These are phyloP conservation scores for Phytophthora fragariaefolia DNA, from an alignment of 352 stramenopile genomes.

Conservation along the genomic window DNA sequence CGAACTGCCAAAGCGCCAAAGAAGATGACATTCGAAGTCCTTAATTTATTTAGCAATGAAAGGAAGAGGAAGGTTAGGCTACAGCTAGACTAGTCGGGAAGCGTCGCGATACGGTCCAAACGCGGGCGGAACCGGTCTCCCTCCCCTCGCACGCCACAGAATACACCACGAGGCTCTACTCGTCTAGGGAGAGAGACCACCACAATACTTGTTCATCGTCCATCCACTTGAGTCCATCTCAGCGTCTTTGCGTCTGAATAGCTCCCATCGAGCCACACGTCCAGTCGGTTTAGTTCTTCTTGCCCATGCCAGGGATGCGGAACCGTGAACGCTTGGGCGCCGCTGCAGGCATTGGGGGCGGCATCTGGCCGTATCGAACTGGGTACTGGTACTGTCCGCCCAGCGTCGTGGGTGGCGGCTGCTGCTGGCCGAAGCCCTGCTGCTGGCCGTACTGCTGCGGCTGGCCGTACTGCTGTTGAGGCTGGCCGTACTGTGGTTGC, in stretches of 20 bases:
- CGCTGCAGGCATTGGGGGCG: conserved; percentile 58
- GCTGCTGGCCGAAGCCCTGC: too few species aligned
- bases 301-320: conserved; percentile 67
- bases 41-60: conserved; percentile 57
- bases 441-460: conserved; percentile 8
- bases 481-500: conserved; percentile 23
- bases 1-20: too few species aligned
- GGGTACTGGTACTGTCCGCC: conserved; percentile 66
- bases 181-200: conserved; percentile 7
- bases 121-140: conserved; percentile 13
- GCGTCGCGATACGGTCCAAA: conserved; percentile 21
- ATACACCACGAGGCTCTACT: conserved; percentile 38
- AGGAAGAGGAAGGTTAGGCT: conserved; percentile 38
- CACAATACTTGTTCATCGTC: conserved; percentile 24
- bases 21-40: conserved; percentile 33
- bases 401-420: conserved; percentile 40
- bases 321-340: conserved; percentile 76
- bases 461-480: conserved; percentile 6
- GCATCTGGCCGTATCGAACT: conserved; percentile 55
- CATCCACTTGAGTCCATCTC: conserved; percentile 20
- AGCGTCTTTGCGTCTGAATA: conserved; percentile 17
- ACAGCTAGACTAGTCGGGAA: conserved; percentile 32
- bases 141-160: conserved; percentile 25
- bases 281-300: conserved; percentile 76
- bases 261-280: conserved; percentile 18